Conservation (phyloP, 2,329 filamentous ascomycete genomes). For the Calonectria naviculata region DNA sequence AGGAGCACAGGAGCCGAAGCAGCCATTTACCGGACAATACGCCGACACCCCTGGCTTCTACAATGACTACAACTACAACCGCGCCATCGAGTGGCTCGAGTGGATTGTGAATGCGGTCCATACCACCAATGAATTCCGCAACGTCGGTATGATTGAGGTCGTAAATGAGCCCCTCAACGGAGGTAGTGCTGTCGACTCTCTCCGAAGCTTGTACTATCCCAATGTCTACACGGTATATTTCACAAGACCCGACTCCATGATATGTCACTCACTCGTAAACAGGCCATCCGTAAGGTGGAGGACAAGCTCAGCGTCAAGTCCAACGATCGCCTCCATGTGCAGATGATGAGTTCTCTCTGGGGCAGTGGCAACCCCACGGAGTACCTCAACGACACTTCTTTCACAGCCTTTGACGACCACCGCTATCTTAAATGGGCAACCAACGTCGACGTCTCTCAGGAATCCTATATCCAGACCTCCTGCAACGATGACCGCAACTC, state of each 20-base stretch:
- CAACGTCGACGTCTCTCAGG: constrained; percentile 43
- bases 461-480: constrained; percentile 59
- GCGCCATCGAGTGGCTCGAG: constrained; percentile 64
- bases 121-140: constrained; percentile 57
- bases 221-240: constrained; percentile 30
- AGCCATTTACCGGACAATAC: constrained; percentile 59
- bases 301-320: constrained; percentile 50
- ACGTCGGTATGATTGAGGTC: constrained; percentile 69
- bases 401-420: constrained; percentile 68
- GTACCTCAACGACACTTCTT: constrained; percentile 53
- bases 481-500: constrained; percentile 59
- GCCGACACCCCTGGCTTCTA: constrained; percentile 61
- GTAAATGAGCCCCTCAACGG: constrained; percentile 41
- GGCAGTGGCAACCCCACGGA: constrained; percentile 64
- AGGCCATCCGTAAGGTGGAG: constrained; percentile 61
- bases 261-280: not conserved
- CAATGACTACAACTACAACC: constrained; percentile 64
- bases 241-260: rapidly evolving
- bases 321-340: constrained; percentile 62
- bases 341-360: constrained; percentile 62
- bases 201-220: constrained; percentile 35
- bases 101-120: constrained; percentile 67
- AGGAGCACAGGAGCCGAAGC: constrained; percentile 56
- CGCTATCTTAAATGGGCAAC: constrained; percentile 67
- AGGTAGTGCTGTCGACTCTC: constrained; percentile 28